Base-by-base conservation (phyloP, 106 monocot species). In the Platanthera guangdongensis region DNA sequence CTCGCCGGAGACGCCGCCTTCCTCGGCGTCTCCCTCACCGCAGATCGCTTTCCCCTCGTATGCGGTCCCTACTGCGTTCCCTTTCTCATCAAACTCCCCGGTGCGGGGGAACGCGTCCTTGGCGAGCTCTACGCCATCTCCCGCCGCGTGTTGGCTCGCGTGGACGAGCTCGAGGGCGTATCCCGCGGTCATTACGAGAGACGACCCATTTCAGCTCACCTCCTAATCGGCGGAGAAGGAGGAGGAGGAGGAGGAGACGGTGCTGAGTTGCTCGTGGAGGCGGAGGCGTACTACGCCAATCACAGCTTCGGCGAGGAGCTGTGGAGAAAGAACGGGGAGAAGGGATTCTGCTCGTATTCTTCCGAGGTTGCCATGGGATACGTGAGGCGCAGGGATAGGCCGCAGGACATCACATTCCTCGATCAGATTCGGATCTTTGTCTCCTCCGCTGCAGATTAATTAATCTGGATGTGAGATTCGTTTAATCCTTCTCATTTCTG, bases 61-160 rank as follows among this genome's bases (percentile, higher is more conserved):
- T 92, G 92, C 84, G 94, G 94, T 11, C 94, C 94, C 60, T 95
- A 86, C 89, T 82, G 89, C 79, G 89, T 95, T 25, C 92, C 92
- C 7, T 95, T 95, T 83, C 92, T 95, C 79, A 85, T 95, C 89
- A 84, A 95, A 81, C 74, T 89, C 72, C 85, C 92, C 19, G 89
- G 85, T 50, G 19, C 72, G 30, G 92, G 89, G 16, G 67, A 85
- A 11, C 80, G 62, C 72, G 84, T 92, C 48, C 60, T 8, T n/a
- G 88, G 88, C 59, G 94, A 94, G 85, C 76, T 91, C 75, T 88
- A 94, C 82, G 72, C 84, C 55, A 89, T 92, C 47, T 82, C 85
- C 50, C 45, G 78, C 50, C 57, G 69, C 49, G 88, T 46, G 51
- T 12, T 92, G 73, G 52, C 78, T 9, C 76, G 80, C 62, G 72